phyloP scores from a whole-genome alignment of 345 rosid genomes.

The Bretschneidera sinensis region DNA sequence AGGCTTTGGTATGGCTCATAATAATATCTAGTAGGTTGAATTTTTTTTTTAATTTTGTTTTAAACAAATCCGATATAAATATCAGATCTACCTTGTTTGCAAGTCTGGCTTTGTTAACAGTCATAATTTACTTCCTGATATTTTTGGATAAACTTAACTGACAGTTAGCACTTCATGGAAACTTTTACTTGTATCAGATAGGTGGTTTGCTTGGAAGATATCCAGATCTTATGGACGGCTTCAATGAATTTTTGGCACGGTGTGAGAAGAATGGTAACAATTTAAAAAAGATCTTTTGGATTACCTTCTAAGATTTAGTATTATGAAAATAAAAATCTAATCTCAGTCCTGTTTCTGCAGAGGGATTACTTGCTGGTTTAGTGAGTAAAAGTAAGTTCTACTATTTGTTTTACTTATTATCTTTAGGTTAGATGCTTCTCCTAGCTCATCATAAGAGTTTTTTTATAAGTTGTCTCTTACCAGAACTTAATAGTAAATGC shows the following conservation, averaged over 20 bases:
- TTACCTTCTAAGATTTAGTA: constrained; percentile 14
- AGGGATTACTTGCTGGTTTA: constrained; percentile 78
- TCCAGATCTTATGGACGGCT: constrained; percentile 86
- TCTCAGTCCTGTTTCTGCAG: constrained; percentile 43
- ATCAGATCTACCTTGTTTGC: neutral
- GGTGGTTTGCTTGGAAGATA: constrained; percentile 67
- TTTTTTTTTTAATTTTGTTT: no score
- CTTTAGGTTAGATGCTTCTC: constrained; percentile 8
- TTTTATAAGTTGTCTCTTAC: no score
- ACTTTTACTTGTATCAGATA: constrained; percentile 44
- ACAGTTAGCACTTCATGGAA: constrained; percentile 10
- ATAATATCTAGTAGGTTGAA: constrained; percentile 5
- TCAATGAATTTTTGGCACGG: constrained; percentile 72
- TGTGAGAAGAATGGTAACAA: constrained; percentile 89
- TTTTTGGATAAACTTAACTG: no score
- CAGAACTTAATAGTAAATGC: no score
- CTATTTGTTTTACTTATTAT: constrained; percentile 10
- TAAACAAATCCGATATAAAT: no score
- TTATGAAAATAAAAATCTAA: constrained; percentile 18
- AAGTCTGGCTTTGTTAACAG: no score
- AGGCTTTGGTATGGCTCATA: constrained; percentile 63
- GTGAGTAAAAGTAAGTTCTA: constrained; percentile 76
- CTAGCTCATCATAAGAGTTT: neutral
- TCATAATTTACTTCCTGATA: no score
- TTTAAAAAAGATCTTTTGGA: constrained; percentile 10